Percentiles rank a stretch among this genome's conserved stretches.
Conservation (phyloP, 2,329 filamentous ascomycete genomes). For the Paecilomyces sp. region DNA sequence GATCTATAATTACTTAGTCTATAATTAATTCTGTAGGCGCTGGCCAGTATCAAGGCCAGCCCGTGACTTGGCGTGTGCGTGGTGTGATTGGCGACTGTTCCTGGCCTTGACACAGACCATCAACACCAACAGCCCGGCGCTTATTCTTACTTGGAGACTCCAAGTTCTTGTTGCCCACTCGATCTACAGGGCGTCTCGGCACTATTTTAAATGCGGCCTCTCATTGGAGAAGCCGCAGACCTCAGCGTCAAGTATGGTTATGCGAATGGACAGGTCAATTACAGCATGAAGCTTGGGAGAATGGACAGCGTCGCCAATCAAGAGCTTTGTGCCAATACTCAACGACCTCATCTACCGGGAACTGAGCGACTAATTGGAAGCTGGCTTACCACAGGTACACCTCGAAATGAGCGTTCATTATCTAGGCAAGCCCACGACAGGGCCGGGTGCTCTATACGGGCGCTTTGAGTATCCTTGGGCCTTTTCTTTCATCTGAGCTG, state of each 20-base stretch:
- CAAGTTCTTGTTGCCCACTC: neutral
- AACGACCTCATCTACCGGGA: neutral
- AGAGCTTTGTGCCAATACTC: neutral
- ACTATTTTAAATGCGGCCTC: neutral
- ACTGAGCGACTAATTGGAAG: neutral
- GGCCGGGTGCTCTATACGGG: neutral
- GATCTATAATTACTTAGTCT: neutral
- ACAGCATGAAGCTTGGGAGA: neutral
- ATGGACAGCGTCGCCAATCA: slow-evolving; percentile 6
- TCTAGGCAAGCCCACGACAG: neutral
- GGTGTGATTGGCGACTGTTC: neutral
- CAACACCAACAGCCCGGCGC: neutral
- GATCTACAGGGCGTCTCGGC: neutral
- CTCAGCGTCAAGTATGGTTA: neutral
- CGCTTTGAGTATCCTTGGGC: neutral
- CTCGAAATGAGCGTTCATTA: neutral
- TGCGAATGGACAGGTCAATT: neutral
- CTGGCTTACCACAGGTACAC: neutral
- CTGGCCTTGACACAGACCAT: neutral
- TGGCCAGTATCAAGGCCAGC: neutral
- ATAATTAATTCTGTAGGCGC: neutral
- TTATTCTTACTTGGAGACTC: neutral
- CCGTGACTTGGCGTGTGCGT: neutral
- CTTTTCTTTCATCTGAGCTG: neutral
- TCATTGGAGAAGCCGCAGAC: neutral